phyloP scores from a whole-genome alignment of 495 filamentous ascomycete genomes.

The Penicillium verhagenii region DNA sequence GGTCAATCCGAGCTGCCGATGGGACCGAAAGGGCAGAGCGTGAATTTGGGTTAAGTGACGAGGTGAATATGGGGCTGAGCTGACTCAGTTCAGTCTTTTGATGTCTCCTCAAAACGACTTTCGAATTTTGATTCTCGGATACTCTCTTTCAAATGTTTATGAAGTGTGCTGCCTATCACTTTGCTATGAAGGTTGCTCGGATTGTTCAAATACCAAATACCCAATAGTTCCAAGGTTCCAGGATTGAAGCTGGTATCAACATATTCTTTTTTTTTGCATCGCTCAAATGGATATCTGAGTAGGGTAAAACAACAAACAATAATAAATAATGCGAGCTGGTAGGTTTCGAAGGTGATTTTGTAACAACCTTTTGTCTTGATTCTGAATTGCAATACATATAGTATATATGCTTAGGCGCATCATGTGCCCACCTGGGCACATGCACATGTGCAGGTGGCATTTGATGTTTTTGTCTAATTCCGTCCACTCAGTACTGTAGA shows the following conservation, averaged over 20 bases:
- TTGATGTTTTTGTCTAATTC: too few relatives aligned
- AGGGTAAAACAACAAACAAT: not conserved
- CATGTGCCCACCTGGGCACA: too few relatives aligned
- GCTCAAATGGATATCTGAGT: too few relatives aligned
- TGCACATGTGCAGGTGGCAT: too few relatives aligned
- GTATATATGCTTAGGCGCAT: too few relatives aligned
- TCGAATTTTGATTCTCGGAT: not conserved
- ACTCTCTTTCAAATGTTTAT: not conserved
- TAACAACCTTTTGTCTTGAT: too few relatives aligned
- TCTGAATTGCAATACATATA: too few relatives aligned
- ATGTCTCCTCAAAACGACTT: not conserved
- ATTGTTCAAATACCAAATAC: not conserved
- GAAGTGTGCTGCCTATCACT: not conserved
- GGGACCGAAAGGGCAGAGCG: constrained; percentile 45
- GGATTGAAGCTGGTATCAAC: not conserved
- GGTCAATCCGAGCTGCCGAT: constrained; percentile 38
- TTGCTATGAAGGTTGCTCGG: not conserved
- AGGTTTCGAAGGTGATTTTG: too few relatives aligned
- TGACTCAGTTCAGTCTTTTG: constrained; percentile 20
- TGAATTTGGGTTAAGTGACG: constrained; percentile 50
- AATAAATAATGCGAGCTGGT: too few relatives aligned
- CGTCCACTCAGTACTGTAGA: too few relatives aligned
- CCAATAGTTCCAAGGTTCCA: not conserved
- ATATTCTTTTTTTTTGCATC: not conserved
- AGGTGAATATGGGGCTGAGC: constrained; percentile 55